Evolutionary conservation across 495 filamentous ascomycete species (phyloP), one percentile per base, ranked within the genome.

Genomic region (Rhypophila decipiens): DNA sequence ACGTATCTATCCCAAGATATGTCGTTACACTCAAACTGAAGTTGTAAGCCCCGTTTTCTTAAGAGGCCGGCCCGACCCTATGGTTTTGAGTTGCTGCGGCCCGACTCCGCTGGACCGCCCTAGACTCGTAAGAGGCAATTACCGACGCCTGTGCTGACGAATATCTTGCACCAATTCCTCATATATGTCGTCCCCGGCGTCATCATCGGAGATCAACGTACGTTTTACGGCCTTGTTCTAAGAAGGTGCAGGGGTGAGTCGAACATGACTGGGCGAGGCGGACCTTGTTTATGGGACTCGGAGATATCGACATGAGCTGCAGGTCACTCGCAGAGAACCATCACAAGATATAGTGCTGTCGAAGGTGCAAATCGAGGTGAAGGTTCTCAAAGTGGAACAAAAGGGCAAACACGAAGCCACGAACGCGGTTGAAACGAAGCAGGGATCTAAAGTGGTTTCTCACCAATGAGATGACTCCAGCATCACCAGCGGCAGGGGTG

Each of bases 391-490:
- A 15, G 15, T 31, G 27, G 27, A 13, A 31, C 27, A 31, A 31
- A 13, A 7, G 7, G 27, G 27, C 13, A 13, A 13, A n/a, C n/a
- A 13, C 7, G 27, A 13, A 31, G 13, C 13, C 7, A 31, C 27
- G 13, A 31, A 31, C 27, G 27, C 13, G 27, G 13, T 31, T 7
- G 21, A 10, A 36, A 39, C 48, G 40, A 36, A 51, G 49, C 67
- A 68, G 58, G 68, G 65, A 59, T 61, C 38, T 59, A 56, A 52
- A 64, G 53, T 61, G 55, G 24, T 24, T 50, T 46, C 21, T 22
- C 36, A 22, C 70, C 68, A 73, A 73, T 71, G 33, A 55, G 57
- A 51, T 21, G 33, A 18, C 15, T 59, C 49, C 56, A 55, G 49
- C 54, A 49, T 53, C 21, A 17, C 50, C 46, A 50, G 37, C 48